These are phyloP conservation scores for Pseudozyma thailandica DNA, from an alignment of 1,284 basidiomycete species.

Conservation along the genomic window DNA sequence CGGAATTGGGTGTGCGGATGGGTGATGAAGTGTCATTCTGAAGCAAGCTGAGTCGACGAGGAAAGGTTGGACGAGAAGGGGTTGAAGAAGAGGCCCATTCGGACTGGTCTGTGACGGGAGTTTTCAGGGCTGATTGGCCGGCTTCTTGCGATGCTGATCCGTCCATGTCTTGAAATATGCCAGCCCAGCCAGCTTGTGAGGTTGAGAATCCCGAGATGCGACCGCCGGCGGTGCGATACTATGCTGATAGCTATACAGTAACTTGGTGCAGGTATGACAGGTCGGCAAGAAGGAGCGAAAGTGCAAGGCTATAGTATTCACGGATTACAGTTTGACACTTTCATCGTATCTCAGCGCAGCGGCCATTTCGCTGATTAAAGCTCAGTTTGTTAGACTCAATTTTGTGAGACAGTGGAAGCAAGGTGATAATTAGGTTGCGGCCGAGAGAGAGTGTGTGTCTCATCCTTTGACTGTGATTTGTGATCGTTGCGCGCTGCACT, in stretches of 20 bases:
- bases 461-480: too few relatives aligned
- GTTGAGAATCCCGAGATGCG: not conserved
- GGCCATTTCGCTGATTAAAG: too few relatives aligned
- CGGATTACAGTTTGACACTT: too few relatives aligned
- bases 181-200: constrained; percentile 29
- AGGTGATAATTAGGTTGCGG: too few relatives aligned
- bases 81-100: constrained; percentile 21
- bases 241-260: constrained; percentile 3
- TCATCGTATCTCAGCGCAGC: too few relatives aligned
- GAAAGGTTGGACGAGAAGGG: constrained; percentile 21
- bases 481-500: constrained; percentile 4
- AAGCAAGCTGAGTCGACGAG: constrained; percentile 25
- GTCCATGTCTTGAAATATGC: constrained; percentile 10
- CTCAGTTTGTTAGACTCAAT: too few relatives aligned
- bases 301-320: not conserved
- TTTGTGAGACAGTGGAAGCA: too few relatives aligned
- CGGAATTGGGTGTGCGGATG: constrained; percentile 1
- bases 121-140: constrained; percentile 20
- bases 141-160: constrained; percentile 11
- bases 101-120: constrained; percentile 23
- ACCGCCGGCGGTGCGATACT: constrained; percentile 27
- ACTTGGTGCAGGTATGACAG: not conserved
- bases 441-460: too few relatives aligned
- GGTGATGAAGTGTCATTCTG: constrained; percentile 27
- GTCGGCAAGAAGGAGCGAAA: not conserved